Conservation (phyloP, 768 basidiomycete species). For the Porpolomopsis calyptriformis region DNA sequence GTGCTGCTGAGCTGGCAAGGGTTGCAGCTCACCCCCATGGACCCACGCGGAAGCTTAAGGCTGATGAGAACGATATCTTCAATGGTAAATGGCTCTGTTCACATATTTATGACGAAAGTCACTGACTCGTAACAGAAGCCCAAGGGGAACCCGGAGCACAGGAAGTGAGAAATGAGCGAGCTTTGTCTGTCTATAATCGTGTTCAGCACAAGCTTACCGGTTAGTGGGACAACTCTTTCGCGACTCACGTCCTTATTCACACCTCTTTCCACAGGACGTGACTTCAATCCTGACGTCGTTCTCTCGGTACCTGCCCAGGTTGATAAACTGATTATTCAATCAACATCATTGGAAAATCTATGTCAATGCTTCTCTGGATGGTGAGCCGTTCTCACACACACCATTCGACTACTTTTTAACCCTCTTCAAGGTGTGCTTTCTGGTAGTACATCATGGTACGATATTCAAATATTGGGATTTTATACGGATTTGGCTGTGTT, state of each 20-base stretch:
- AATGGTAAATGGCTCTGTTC: conserved; percentile 44
- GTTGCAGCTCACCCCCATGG: conserved; percentile 69
- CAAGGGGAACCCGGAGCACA: conserved; percentile 51
- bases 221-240: conserved; percentile 19
- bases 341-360: conserved; percentile 87
- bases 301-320: conserved; percentile 79
- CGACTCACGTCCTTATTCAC: neutral
- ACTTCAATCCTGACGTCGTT: conserved; percentile 78
- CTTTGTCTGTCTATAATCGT: conserved; percentile 85
- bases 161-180: conserved; percentile 87
- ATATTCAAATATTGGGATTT: neutral
- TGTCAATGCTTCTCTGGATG: conserved; percentile 97
- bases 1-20: conserved; percentile 52
- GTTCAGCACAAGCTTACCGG: conserved; percentile 93
- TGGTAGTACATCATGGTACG: conserved; percentile 35
- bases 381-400: conserved; percentile 25
- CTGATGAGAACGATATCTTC: conserved; percentile 91
- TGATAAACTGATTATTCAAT: conserved; percentile 85
- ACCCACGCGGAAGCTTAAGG: conserved; percentile 70
- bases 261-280: conserved; percentile 47
- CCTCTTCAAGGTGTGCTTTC: conserved; percentile 51
- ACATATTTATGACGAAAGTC: neutral
- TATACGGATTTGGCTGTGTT: neutral
- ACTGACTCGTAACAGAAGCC: conserved; percentile 20
- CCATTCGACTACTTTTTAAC: neutral